Percentiles rank a stretch among this genome's conserved stretches.
Conservation (phyloP, 192 early-diverging fungal genomes). For the Backusella circina region DNA sequence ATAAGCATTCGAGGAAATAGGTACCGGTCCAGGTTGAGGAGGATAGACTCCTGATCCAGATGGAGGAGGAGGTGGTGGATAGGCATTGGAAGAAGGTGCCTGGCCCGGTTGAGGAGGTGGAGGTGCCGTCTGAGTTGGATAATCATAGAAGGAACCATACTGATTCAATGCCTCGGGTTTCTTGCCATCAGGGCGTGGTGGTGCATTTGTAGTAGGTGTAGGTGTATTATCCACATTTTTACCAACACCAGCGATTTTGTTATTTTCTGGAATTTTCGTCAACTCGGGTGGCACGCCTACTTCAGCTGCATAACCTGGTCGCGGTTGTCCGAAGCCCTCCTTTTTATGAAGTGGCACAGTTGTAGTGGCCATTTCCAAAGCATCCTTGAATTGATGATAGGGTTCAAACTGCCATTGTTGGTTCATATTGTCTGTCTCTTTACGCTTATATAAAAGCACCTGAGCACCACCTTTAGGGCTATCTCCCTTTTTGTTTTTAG, state of each 20-base stretch:
- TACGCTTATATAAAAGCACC: constrained; percentile 34
- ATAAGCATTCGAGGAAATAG: not conserved
- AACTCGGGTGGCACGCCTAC: constrained; percentile 25
- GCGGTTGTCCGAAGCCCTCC: constrained; percentile 24
- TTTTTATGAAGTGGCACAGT: constrained; percentile 23
- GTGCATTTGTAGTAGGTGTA: not conserved
- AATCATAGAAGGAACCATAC: constrained; percentile 34
- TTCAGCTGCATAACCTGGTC: constrained; percentile 33
- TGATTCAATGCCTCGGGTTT: not conserved
- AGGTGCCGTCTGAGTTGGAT: constrained; percentile 24
- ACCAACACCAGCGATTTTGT: constrained; percentile 23
- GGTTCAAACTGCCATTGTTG: constrained; percentile 34
- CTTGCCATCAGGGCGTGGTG: constrained; percentile 12
- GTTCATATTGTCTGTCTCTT: constrained; percentile 31
- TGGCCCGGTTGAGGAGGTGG: constrained; percentile 20
- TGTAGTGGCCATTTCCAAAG: constrained; percentile 13
- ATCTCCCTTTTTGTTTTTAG: constrained; percentile 17
- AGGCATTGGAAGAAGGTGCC: not conserved
- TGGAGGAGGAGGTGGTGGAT: constrained; percentile 4
- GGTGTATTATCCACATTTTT: not conserved
- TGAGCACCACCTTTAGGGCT: constrained; percentile 30
- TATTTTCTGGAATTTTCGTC: constrained; percentile 17
- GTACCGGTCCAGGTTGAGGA: not conserved
- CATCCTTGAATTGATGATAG: constrained; percentile 20
- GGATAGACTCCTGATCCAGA: not conserved